phyloP scores from a whole-genome alignment of 1,284 basidiomycete genomes.

The Cutaneotrichosporon sp. region DNA sequence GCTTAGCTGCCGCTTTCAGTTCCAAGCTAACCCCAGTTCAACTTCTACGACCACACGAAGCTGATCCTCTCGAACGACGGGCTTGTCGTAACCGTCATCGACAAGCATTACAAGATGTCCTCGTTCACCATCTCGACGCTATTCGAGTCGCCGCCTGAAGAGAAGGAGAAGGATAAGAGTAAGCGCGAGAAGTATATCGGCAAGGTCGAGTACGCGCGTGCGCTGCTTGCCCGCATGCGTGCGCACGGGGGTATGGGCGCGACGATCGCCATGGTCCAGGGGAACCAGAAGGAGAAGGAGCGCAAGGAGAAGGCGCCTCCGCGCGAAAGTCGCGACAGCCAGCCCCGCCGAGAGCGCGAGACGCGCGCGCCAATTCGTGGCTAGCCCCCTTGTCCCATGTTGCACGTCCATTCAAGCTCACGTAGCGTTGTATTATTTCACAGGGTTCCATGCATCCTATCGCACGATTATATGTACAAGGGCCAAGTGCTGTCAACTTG shows the following conservation, averaged over 20 bases:
- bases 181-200: constrained; percentile 37
- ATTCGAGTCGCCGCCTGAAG: constrained; percentile 49
- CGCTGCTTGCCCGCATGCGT: constrained; percentile 32
- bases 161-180: constrained; percentile 29
- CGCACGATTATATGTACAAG: background rate
- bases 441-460: background rate
- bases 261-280: constrained; percentile 2
- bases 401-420: background rate
- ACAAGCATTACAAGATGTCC: constrained; percentile 74
- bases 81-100: constrained; percentile 76
- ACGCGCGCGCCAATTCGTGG: background rate
- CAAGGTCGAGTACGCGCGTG: constrained; percentile 43
- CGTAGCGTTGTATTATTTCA: background rate
- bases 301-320: background rate
- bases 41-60: constrained; percentile 97
- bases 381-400: background rate
- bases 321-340: background rate
- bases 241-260: constrained; percentile 17
- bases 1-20: no score
- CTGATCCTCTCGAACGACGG: constrained; percentile 78
- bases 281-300: constrained; percentile 12
- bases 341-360: background rate
- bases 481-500: background rate
- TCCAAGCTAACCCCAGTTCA: constrained; percentile 63
- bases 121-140: constrained; percentile 71